Base-by-base conservation (phyloP, 163 green algal genomes). In the Trebouxiophyceae sp. region DNA sequence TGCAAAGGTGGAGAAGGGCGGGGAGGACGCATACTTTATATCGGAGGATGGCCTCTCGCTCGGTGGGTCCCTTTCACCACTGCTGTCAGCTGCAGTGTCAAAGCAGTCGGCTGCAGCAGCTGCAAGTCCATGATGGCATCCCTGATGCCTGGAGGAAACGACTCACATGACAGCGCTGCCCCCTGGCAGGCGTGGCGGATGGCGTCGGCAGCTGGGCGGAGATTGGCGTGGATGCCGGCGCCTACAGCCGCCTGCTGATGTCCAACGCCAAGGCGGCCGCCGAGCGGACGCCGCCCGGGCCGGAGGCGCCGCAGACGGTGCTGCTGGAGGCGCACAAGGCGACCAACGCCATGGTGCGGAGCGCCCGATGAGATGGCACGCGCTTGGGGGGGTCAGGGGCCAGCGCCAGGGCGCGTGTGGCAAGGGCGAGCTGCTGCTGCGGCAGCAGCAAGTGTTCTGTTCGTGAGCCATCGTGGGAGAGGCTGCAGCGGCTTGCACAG, bases 1-100 rank as follows among this genome's bases (percentile, higher is more conserved):
- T 24, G 89, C 92, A 62, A 99, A 99, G 71, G 79, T 81, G 24
- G 71, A 86, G 5, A 90, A 88, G 45, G 93, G 94, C 2, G 94
- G 94, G 2, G 94, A 99, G 72, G 94, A 99, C 74, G 86, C 90
- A 31, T 93, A 86, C 71, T 98, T 97, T 67, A 89, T 97, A 20
- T 69, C 78, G 45, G 71, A 84, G 2, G 76, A 86, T 59, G 76
- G 81, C 23, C 55, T 76, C 1, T 78, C 76, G 1, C 62, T 97
- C 1, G 93, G 67, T 73, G 31, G 20, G 54, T 2, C 32, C 22
- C 3, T 23, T 39, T 28, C 4, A n/a, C n/a, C n/a, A n/a, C n/a
- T n/a, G n/a, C n/a, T n/a, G n/a, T n/a, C n/a, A n/a, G n/a, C n/a
- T n/a, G n/a, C n/a, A n/a, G n/a, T 60, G 59, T 54, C 24, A 30